These are phyloP conservation scores for Vairimorpha necatrix DNA, from an alignment of 371 early-diverging fungal species.

Conservation along the genomic window DNA sequence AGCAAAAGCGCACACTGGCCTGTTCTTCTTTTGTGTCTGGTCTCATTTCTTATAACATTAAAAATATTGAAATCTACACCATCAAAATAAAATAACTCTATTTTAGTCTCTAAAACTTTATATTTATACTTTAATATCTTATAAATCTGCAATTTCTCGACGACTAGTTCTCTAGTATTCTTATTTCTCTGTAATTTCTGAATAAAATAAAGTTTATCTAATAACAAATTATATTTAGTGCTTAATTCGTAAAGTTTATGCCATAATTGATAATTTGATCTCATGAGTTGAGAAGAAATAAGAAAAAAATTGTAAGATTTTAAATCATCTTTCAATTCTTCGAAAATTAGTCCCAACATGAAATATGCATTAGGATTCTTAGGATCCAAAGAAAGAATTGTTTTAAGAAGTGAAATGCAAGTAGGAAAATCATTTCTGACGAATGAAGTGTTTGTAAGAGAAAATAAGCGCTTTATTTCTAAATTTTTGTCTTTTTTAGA, in stretches of 20 bases:
- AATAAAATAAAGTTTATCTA: conserved; percentile 58
- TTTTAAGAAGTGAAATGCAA: conserved; percentile 49
- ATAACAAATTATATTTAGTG: conserved; percentile 35
- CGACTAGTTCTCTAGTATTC: conserved; percentile 37
- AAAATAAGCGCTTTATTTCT: conserved; percentile 32
- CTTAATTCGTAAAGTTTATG: conserved; percentile 67
- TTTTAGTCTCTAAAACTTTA: conserved; percentile 40
- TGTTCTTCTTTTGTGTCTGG: conserved; percentile 24
- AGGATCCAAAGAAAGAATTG: conserved; percentile 46
- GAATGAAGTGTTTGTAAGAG: conserved; percentile 57
- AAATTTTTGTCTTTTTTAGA: background rate
- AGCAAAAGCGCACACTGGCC: conserved; percentile 34
- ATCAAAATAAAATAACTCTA: conserved; percentile 52
- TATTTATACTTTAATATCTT: conserved; percentile 39
- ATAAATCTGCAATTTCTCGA: conserved; percentile 42
- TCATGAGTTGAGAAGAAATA: conserved; percentile 79
- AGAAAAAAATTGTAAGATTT: conserved; percentile 73
- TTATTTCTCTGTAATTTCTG: conserved; percentile 55
- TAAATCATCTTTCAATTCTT: conserved; percentile 72
- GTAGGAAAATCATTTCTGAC: conserved; percentile 46
- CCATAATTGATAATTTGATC: conserved; percentile 74
- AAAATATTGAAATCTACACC: conserved; percentile 57
- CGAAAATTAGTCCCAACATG: conserved; percentile 75
- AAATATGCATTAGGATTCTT: conserved; percentile 57
- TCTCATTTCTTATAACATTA: conserved; percentile 44